Conservation (phyloP, 306 rosid genomes). For the Cajanus cajan region DNA sequence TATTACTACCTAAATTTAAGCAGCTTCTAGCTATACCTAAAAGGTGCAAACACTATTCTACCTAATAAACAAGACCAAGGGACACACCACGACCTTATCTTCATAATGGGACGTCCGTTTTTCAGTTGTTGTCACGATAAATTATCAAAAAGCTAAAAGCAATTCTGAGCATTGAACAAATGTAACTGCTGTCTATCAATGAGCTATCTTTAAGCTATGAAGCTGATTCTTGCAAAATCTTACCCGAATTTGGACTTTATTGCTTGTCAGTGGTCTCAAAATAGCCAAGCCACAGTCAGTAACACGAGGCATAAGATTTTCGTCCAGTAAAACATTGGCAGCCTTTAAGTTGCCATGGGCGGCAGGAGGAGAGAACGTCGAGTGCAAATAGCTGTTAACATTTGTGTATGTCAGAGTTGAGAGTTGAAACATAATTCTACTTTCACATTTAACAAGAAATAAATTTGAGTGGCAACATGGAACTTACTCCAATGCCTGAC, state of each 20-base stretch:
- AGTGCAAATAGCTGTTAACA: slow-evolving; percentile 77
- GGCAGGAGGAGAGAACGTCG: slow-evolving; percentile 70
- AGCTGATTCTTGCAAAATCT: slow-evolving; percentile 6
- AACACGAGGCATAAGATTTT: slow-evolving; percentile 70
- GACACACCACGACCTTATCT: background rate
- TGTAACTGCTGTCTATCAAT: background rate
- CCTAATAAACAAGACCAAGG: background rate
- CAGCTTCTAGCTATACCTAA: background rate
- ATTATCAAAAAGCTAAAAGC: background rate
- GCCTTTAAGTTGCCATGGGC: slow-evolving; percentile 87
- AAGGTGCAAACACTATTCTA: background rate
- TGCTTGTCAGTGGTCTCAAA: slow-evolving; percentile 70
- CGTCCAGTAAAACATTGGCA: slow-evolving; percentile 83
- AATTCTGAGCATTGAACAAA: background rate
- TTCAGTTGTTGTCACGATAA: background rate
- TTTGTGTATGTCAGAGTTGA: slow-evolving; percentile 22
- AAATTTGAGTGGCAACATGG: background rate
- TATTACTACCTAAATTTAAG: background rate
- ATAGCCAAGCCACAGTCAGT: slow-evolving; percentile 71
- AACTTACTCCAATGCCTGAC: slow-evolving; percentile 89
- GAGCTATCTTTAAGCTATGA: background rate
- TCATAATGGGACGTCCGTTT: background rate
- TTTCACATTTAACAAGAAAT: background rate
- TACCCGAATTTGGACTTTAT: slow-evolving; percentile 56
- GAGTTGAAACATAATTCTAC: background rate